phyloP scores from a whole-genome alignment of 768 basidiomycete genomes.

The Lentinula guzmanii region DNA sequence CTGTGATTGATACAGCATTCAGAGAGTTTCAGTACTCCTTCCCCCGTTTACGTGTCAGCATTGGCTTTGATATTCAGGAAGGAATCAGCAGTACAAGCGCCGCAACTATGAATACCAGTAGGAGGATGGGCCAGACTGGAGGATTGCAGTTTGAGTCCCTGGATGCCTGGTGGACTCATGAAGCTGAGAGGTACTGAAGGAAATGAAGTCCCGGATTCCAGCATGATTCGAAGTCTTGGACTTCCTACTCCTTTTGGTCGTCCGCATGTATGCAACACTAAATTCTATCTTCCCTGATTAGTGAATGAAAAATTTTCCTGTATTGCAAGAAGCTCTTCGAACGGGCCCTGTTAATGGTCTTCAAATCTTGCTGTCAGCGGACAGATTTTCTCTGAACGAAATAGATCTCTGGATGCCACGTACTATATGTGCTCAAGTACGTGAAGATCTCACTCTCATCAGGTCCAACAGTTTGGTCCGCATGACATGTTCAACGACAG shows the following conservation, averaged over 20 bases:
- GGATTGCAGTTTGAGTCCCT: neutral
- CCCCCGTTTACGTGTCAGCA: neutral
- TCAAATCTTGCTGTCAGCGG: neutral
- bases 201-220: neutral
- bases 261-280: neutral
- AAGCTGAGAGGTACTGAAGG: neutral
- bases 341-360: neutral
- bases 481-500: neutral
- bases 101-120: neutral
- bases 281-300: neutral
- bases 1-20: neutral
- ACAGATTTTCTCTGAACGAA: neutral
- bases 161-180: neutral
- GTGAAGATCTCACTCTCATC: neutral
- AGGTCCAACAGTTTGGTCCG: neutral
- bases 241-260: neutral
- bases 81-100: neutral
- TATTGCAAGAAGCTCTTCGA: neutral
- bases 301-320: neutral
- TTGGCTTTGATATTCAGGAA: neutral
- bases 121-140: neutral
- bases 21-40: neutral
- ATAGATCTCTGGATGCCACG: neutral
- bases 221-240: neutral
- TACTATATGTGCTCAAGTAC: neutral